Base-by-base conservation (phyloP, 768 basidiomycete genomes). In the Obba rivulosa region DNA sequence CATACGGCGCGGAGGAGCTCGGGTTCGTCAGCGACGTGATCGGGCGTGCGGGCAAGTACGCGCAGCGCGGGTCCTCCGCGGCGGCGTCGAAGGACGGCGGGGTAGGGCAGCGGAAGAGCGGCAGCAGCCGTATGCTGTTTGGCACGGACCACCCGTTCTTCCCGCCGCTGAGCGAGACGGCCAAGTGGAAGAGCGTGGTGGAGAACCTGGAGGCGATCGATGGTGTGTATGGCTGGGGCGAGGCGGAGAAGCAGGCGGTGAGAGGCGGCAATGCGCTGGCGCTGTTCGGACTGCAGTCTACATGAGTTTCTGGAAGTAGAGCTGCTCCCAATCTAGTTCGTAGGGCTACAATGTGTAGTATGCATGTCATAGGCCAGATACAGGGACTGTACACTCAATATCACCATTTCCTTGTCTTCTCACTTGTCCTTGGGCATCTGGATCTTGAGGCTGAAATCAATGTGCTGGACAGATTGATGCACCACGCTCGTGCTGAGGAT, bases 381-480 rank as follows among this genome's bases (percentile, higher is more conserved):
- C 45, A 48, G n/a, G 41, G 23, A 41, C 17, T 38, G 20, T 45
- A 34, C 39, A 31, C 13, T 31, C 13, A 13, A 13, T 31, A 34
- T 22, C 1, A 38, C 46, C 45, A 43, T 34, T 43, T 36, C n/a
- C 20, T 16, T 35, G 22, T 20, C 41, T 41, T 16, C 43, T 45
- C 31, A 51, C 9, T 31, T 40, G 41, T 60, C 62, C 55, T 73
- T 73, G 9, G 79, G 77, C 56, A 76, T 77, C 67, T 94, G 92
- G 52, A 98, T 85, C 78, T 98, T 98, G 59, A 99, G 75, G 60
- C 92, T 96, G 66, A 94, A 99, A 65, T 98, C 96, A 53, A 98
- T 84, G 61, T 96, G 93, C 56, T 81, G 90, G 21, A 90, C 91
- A 1, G 88, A 90, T 66, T 97, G 91, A 57, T 94, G 92, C 21